Evolutionary conservation across 2,329 filamentous ascomycete species (phyloP).

Genomic region (Dactylellina drechsleri): DNA sequence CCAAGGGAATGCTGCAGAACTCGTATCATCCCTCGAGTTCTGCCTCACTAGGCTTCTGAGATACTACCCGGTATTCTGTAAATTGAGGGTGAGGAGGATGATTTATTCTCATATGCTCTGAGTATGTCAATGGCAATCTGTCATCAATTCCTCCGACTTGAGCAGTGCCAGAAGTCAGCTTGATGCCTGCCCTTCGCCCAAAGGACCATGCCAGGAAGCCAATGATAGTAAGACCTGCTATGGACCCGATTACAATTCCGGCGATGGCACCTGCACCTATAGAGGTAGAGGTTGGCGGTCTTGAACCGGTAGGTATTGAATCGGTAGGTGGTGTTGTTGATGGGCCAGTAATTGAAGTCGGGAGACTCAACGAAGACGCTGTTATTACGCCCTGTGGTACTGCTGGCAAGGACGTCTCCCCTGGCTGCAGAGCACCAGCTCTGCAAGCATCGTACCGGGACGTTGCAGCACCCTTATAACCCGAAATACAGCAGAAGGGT

Average conservation of each 20-base stretch:
- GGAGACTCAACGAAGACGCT: neutral
- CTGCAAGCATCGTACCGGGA: slow-evolving; percentile 18
- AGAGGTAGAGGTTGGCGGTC: neutral
- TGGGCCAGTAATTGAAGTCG: neutral
- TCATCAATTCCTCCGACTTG: neutral
- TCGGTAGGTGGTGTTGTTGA: neutral
- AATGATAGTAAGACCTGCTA: neutral
- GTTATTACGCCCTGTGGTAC: slow-evolving; percentile 2
- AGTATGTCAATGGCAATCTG: neutral
- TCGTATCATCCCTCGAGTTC: too few species aligned
- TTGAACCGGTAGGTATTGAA: neutral
- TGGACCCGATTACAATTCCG: slow-evolving; percentile 14
- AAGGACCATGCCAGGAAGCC: slow-evolving; percentile 18
- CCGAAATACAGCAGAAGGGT: slow-evolving; percentile 30
- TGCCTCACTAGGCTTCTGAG: too few species aligned
- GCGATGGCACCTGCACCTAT: slow-evolving; percentile 13
- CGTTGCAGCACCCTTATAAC: slow-evolving; percentile 1
- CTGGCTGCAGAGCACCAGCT: neutral
- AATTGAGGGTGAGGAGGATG: too few species aligned
- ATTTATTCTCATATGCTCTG: neutral
- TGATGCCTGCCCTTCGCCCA: slow-evolving; percentile 15
- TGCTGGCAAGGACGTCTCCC: slow-evolving; percentile 8
- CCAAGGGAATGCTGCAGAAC: too few species aligned
- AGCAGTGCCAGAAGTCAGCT: neutral
- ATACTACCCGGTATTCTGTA: too few species aligned